Conservation (phyloP, 495 filamentous ascomycete species). For the Parathielavia hyrcaniae region DNA sequence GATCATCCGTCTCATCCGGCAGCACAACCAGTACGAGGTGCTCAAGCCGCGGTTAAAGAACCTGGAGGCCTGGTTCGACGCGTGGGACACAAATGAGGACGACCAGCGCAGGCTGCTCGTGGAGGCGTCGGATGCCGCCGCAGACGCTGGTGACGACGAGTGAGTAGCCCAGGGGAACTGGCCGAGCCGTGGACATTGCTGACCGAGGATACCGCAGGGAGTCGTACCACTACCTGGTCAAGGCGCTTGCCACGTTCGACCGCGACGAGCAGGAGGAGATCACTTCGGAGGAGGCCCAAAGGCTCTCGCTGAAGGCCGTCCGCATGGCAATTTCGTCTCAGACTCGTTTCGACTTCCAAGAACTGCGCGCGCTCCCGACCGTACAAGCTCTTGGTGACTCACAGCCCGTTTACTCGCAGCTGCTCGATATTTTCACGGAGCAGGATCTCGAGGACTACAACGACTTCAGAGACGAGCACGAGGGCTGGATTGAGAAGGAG, state of each 20-base stretch:
- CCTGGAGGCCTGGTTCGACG: slow-evolving; percentile 70
- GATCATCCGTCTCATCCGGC: slow-evolving; percentile 71
- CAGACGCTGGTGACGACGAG: slow-evolving; percentile 68
- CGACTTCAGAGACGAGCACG: slow-evolving; percentile 80
- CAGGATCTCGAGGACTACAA: slow-evolving; percentile 91
- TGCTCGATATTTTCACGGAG: slow-evolving; percentile 90
- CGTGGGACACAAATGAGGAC: slow-evolving; percentile 78
- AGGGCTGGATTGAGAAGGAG: slow-evolving; percentile 69
- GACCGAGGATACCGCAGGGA: slow-evolving; percentile 37
- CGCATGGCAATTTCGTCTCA: slow-evolving; percentile 71
- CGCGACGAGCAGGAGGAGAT: slow-evolving; percentile 53
- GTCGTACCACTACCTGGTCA: slow-evolving; percentile 75
- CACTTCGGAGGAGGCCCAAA: slow-evolving; percentile 62
- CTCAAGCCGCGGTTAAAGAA: slow-evolving; percentile 71
- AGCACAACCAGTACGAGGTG: slow-evolving; percentile 65
- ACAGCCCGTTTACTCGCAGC: slow-evolving; percentile 75
- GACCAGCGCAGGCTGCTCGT: slow-evolving; percentile 76
- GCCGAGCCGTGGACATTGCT: neutral
- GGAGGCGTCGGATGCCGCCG: slow-evolving; percentile 69
- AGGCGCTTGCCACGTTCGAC: slow-evolving; percentile 77
- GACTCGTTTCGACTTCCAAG: slow-evolving; percentile 86
- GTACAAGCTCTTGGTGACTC: slow-evolving; percentile 80
- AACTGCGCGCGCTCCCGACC: slow-evolving; percentile 76
- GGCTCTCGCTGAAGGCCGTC: slow-evolving; percentile 76
- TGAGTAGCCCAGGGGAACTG: slow-evolving; percentile 33